A percentile compares a stretch with the other conserved stretches of the same genome.
Evolutionary conservation across 2,329 filamentous ascomycete species (phyloP).

Genomic region (Stagonosporopsis vannaccii): DNA sequence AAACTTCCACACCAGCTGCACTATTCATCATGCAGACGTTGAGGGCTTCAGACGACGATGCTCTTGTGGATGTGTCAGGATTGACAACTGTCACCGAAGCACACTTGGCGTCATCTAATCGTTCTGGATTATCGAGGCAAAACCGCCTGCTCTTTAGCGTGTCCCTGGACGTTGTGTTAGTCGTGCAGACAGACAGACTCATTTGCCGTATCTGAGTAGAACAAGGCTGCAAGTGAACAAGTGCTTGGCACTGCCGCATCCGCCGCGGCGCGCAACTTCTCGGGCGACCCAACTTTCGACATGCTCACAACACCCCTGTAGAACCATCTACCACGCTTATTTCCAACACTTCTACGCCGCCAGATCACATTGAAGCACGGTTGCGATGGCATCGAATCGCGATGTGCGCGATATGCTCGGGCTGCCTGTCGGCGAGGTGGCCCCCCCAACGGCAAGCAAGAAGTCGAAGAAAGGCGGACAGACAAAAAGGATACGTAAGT

Average conservation of each 20-base stretch:
- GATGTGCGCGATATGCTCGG: slow-evolving; percentile 91
- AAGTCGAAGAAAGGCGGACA: slow-evolving; percentile 70
- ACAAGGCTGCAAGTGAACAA: not conserved
- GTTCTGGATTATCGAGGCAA: not conserved
- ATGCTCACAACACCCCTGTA: slow-evolving; percentile 31
- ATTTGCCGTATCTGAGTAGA: not conserved
- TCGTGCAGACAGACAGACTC: not conserved
- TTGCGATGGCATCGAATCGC: slow-evolving; percentile 49
- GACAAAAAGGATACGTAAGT: slow-evolving; percentile 63
- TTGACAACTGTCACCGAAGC: too few relatives aligned
- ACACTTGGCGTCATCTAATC: too few relatives aligned
- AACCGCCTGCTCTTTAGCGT: not conserved
- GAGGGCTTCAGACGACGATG: not conserved
- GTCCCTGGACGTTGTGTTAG: not conserved
- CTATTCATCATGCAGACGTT: not conserved
- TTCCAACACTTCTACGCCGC: slow-evolving; percentile 25
- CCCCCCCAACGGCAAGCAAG: slow-evolving; percentile 65
- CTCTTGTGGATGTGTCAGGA: not conserved
- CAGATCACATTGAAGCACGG: slow-evolving; percentile 26
- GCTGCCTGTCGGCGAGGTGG: slow-evolving; percentile 65
- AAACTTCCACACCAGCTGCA: slow-evolving; percentile 2
- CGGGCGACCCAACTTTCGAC: slow-evolving; percentile 7
- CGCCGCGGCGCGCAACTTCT: slow-evolving; percentile 1
- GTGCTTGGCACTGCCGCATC: slow-evolving; percentile 12
- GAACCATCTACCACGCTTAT: slow-evolving; percentile 36